Evolutionary conservation across 1,284 basidiomycete species (phyloP).

Genomic region (Mycosarcoma mackinlayi): DNA sequence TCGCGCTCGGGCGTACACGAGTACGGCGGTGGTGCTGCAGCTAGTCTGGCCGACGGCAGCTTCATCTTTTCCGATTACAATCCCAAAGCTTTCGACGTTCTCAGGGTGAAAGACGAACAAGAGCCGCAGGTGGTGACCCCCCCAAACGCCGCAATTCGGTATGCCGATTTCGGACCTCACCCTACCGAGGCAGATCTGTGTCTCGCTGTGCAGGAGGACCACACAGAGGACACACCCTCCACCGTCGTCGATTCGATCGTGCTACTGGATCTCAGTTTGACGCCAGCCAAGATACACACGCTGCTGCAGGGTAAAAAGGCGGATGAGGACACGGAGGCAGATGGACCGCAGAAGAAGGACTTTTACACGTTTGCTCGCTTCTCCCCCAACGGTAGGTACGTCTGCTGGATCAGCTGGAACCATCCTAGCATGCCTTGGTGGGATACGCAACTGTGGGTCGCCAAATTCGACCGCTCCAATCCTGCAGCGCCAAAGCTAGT

Average conservation of each 20-base stretch:
- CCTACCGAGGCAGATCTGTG: conserved; percentile 71
- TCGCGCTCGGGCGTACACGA: conserved; percentile 59
- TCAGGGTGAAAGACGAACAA: conserved; percentile 22
- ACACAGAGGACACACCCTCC: conserved; percentile 74
- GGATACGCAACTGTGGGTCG: conserved; percentile 75
- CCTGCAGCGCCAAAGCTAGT: conserved; percentile 18
- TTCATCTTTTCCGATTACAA: conserved; percentile 57
- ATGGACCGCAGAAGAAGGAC: conserved; percentile 72
- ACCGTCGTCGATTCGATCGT: conserved; percentile 75
- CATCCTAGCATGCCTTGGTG: conserved; percentile 85
- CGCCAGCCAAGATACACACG: conserved; percentile 25
- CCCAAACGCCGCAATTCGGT: conserved; percentile 75
- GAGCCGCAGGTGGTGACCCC: conserved; percentile 75
- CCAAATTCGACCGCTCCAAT: conserved; percentile 63
- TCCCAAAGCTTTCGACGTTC: conserved; percentile 37
- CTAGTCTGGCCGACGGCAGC: conserved; percentile 33
- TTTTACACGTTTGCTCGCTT: conserved; percentile 77
- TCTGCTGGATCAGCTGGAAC: conserved; percentile 79
- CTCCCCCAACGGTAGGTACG: conserved; percentile 76
- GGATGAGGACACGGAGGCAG: conserved; percentile 62
- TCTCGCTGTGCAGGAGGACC: conserved; percentile 75
- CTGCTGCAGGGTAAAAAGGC: conserved; percentile 59
- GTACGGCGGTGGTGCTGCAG: conserved; percentile 62
- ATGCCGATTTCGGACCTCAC: conserved; percentile 66
- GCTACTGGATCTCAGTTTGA: conserved; percentile 71